phyloP scores from a whole-genome alignment of 352 stramenopile genomes.

The Phytophthora aleatoria region DNA sequence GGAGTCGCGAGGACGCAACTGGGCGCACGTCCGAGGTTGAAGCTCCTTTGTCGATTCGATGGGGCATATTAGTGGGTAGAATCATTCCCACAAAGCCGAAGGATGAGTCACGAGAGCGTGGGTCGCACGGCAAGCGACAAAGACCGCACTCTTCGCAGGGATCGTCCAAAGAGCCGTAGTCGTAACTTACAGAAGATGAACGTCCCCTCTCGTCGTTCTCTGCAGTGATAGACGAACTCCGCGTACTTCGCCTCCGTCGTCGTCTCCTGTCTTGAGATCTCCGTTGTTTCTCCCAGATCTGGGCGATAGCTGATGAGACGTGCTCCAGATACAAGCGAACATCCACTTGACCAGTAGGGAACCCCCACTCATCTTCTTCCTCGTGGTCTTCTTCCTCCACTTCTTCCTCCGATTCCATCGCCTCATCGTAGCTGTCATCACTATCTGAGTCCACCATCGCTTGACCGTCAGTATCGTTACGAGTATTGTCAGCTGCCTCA shows the following conservation, averaged over 20 bases:
- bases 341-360: conserved; percentile 75
- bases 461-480: conserved; percentile 9
- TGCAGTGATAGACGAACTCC: conserved; percentile 32
- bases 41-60: conserved; percentile 37
- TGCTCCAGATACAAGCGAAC: conserved; percentile 73
- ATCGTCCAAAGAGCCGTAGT: conserved; percentile 32
- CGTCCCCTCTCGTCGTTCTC: conserved; percentile 19
- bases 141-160: conserved; percentile 62
- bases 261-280: conserved; percentile 35
- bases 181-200: conserved; percentile 29
- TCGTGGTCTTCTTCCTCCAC: conserved; percentile 61
- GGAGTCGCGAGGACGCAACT: conserved; percentile 22
- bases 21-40: conserved; percentile 11
- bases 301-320: conserved; percentile 62
- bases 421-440: conserved; percentile 34
- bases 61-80: conserved; percentile 54
- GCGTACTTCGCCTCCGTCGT: conserved; percentile 40
- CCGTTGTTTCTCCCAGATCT: conserved; percentile 55
- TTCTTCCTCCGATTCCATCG: conserved; percentile 44
- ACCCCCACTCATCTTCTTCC: conserved; percentile 78
- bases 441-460: conserved; percentile 17
- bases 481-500: conserved; percentile 11
- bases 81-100: conserved; percentile 80
- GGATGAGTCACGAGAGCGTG: conserved; percentile 38
- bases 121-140: conserved; percentile 65